These are phyloP conservation scores for Elsinoe batatas DNA, from an alignment of 2,329 filamentous ascomycete species.

Conservation along the genomic window DNA sequence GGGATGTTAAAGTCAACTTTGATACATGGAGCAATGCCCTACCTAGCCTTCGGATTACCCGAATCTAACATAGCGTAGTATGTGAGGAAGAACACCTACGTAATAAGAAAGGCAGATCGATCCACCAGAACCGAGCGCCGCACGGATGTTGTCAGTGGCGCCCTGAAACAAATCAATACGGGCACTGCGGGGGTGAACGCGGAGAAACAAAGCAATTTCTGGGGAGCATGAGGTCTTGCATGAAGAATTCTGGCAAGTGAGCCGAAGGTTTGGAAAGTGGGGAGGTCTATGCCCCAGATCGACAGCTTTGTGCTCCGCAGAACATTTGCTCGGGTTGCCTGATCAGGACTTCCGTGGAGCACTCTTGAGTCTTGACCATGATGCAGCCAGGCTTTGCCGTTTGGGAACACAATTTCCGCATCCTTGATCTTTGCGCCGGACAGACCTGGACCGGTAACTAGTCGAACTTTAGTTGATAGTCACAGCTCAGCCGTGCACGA, in stretches of 20 bases:
- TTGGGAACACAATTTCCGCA: no score
- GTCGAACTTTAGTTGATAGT: no score
- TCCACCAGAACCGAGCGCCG: not conserved
- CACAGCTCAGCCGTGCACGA: no score
- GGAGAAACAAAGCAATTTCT: not conserved
- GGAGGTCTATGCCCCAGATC: not conserved
- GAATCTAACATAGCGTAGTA: conserved; percentile 2
- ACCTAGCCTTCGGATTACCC: conserved; percentile 7
- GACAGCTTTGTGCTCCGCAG: no score
- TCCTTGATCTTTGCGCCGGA: no score
- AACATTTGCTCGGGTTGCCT: no score
- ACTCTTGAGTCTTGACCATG: no score
- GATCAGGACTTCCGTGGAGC: no score
- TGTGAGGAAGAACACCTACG: not conserved
- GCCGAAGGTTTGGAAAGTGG: not conserved
- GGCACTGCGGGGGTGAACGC: not conserved
- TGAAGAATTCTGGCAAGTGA: not conserved
- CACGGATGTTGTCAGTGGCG: conserved; percentile 4
- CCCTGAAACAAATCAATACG: not conserved
- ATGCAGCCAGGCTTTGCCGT: no score
- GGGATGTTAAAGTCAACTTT: not conserved
- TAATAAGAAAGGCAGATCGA: conserved; percentile 2
- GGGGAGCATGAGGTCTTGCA: not conserved
- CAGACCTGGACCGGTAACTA: no score
- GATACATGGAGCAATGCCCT: not conserved